Evolutionary conservation across 768 basidiomycete genomes (phyloP), one percentile per base, ranked within the genome.

Genomic region (Boletus rufocinnamomeus): DNA sequence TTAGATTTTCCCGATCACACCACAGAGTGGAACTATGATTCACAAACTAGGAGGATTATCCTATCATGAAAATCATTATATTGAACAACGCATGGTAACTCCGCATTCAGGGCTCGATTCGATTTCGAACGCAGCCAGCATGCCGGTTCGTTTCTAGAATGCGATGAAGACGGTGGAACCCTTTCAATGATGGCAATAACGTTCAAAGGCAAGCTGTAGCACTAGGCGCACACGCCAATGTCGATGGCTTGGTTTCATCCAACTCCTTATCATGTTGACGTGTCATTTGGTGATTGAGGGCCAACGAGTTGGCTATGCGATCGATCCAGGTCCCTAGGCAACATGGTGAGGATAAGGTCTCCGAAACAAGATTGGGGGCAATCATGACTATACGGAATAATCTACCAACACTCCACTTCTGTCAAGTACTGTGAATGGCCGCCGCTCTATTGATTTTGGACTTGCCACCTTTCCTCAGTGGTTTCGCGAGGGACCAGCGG

Each of bases 161-260:
- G 54, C 32, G 49, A 9, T 23, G 32, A 41, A 11, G 7, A 35
- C 30, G n/a, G 41, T 17, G 30, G 56, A 23, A 16, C 10, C 11
- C 3, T 43, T 46, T 27, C 30, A 46, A 37, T 34, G 44, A 28
- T 57, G 58, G 25, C 41, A 48, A 30, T 19, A 54, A 6, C 41
- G n/a, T 13, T 44, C 19, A 1, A 17, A 43, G 54, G 46, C 57
- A 38, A 45, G 49, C 48, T 55, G 58, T 62, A 27, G 48, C 27
- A 13, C 11, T 37, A 57, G 52, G 57, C 59, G 49, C 58, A 6
- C 56, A 37, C 32, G 48, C 67, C 67, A 66, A 57, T 23, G 11
- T 40, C 7, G 4, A 57, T 45, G 52, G 58, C 40, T 56, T 52
- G 58, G 46, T 50, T 30, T 11, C 30, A 9, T n/a, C 56, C 27